phyloP scores from a whole-genome alignment of 1,139 yeast species.

The Chernovozyma sophiae-reginae region DNA sequence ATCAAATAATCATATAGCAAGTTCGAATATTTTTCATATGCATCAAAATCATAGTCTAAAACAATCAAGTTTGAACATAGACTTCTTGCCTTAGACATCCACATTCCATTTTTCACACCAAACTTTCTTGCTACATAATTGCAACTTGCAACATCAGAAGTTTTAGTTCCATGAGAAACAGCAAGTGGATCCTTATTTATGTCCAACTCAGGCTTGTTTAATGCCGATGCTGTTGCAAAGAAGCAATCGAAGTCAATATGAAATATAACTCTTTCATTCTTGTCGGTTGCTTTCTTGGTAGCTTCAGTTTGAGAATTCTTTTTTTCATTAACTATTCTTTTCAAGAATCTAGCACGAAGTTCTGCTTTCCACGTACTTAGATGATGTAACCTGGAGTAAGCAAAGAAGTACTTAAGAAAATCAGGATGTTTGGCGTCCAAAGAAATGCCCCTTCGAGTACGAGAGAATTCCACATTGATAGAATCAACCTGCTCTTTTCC shows the following conservation, averaged over 20 bases:
- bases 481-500: slow-evolving; percentile 5
- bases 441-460: slow-evolving; percentile 11
- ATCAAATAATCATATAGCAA: slow-evolving; percentile 55
- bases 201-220: slow-evolving; percentile 52
- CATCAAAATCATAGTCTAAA: slow-evolving; percentile 69
- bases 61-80: slow-evolving; percentile 62
- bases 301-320: slow-evolving; percentile 3
- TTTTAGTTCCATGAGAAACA: slow-evolving; percentile 74
- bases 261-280: slow-evolving; percentile 37
- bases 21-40: slow-evolving; percentile 52
- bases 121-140: slow-evolving; percentile 74
- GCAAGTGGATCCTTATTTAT: slow-evolving; percentile 64
- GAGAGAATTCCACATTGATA: slow-evolving; percentile 1
- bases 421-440: slow-evolving; percentile 73
- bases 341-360: slow-evolving; percentile 56
- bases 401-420: slow-evolving; percentile 67
- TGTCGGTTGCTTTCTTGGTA: background rate
- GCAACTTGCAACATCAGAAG: slow-evolving; percentile 85
- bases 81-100: slow-evolving; percentile 64
- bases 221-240: slow-evolving; percentile 81
- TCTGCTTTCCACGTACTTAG: slow-evolving; percentile 84
- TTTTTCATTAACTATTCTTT: slow-evolving; percentile 28
- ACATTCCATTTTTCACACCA: slow-evolving; percentile 87
- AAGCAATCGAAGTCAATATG: slow-evolving; percentile 95
- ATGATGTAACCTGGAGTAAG: slow-evolving; percentile 83